Evolutionary conservation across 2,329 filamentous ascomycete species (phyloP).

Genomic region (Fusarium foetens): DNA sequence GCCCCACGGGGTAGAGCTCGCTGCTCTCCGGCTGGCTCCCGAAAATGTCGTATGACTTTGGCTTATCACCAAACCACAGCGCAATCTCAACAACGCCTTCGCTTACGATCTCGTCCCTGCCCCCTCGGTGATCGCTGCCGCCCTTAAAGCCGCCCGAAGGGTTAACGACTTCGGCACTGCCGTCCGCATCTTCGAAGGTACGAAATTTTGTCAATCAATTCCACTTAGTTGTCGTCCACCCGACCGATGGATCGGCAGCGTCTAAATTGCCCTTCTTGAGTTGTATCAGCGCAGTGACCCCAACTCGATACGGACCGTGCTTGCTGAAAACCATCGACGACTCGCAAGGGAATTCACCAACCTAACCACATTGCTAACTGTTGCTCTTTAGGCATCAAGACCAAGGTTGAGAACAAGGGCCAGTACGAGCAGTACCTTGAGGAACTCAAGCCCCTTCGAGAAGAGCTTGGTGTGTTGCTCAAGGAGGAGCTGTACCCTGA

Average conservation of each 20-base stretch:
- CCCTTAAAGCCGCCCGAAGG: conserved; percentile 90
- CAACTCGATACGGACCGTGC: background rate
- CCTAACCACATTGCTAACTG: conserved; percentile 28
- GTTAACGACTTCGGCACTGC: conserved; percentile 99
- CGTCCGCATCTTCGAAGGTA: conserved; percentile 98
- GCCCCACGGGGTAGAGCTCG: conserved; percentile 37
- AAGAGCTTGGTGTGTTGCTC: conserved; percentile 90
- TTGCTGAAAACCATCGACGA: background rate
- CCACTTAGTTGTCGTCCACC: conserved; percentile 19
- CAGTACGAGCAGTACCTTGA: conserved; percentile 98
- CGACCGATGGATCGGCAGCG: conserved; percentile 15
- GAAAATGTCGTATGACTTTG: conserved; percentile 47
- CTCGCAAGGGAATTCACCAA: background rate
- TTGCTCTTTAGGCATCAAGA: conserved; percentile 82
- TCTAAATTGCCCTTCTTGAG: conserved; percentile 5
- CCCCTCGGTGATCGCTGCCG: conserved; percentile 87
- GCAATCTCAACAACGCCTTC: conserved; percentile 99
- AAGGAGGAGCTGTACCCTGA: conserved; percentile 94
- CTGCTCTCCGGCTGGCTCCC: conserved; percentile 35
- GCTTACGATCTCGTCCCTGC: conserved; percentile 99
- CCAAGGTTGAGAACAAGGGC: conserved; percentile 98
- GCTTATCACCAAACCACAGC: conserved; percentile 56
- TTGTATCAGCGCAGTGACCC: conserved; percentile 20
- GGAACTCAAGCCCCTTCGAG: conserved; percentile 90
- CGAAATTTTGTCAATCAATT: conserved; percentile 46